Base-by-base conservation (phyloP, 2,329 filamentous ascomycete genomes). In the Beauveria pseudobassiana region DNA sequence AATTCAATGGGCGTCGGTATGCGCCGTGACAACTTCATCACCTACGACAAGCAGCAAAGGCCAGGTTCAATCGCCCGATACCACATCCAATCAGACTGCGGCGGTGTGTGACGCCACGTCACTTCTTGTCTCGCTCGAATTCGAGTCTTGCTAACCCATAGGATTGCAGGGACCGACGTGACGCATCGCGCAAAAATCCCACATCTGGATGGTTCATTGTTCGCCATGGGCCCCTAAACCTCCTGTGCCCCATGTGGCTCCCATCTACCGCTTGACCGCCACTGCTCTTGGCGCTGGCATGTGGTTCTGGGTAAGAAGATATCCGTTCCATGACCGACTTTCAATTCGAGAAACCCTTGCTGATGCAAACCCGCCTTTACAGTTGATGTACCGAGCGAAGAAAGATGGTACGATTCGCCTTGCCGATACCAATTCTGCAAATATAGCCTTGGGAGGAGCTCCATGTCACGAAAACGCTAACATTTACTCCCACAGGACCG, bases 361-460 rank as follows among this genome's bases (percentile, higher is more conserved):
- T 63, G 40, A 64, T 26, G n/a, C 16, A 38, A 22, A 20, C 62
- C 49, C 30, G 34, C 34, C 8, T 46, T 56, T 34, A 59, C 70
- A 96, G 93, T 79, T 97, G 73, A 92, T 97, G 87, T 98, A 97
- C 80, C 87, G 95, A 71, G 91, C 92, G 70, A 96, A 93, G 86
- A 89, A 97, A 80, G 95, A 99, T 72, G 93, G 93, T 87, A 78
- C 67, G 74, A 52, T 24, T 1, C 42, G 34, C 34, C 38, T 30
- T 34, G 18, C 26, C 20, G n/a, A 42, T 43, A 9, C 43, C 45
- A 14, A 34, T 40, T n/a, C 34, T 18, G 20, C 8, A n/a, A 22
- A 22, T 20, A 5, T 4, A 12, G 16, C 45, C 18, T 5, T 16
- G 2, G n/a, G 26, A 20, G 4, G 20, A 5, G 22, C n/a, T 12